Percentiles rank a stretch among this genome's conserved stretches.
phyloP scores from a whole-genome alignment of 345 rosid species.

The Eutrema japonicum region DNA sequence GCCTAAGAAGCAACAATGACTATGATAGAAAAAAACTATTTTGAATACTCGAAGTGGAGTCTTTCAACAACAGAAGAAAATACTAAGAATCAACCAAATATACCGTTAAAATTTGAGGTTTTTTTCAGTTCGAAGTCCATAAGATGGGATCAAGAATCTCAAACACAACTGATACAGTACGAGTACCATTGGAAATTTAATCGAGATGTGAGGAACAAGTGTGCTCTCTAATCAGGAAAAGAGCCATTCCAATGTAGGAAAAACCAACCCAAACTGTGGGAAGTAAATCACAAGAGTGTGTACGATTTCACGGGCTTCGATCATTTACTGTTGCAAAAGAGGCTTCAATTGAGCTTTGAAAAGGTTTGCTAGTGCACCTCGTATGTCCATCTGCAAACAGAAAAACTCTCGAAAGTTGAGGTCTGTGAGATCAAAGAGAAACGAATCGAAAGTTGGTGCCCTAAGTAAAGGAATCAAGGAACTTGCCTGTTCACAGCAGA shows the following conservation, averaged over 20 bases:
- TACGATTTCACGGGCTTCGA: constrained; percentile 7
- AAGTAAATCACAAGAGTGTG: not conserved
- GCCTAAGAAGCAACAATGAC: not conserved
- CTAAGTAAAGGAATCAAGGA: not conserved
- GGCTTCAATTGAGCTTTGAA: constrained; percentile 84
- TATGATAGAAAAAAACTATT: not conserved
- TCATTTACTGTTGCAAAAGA: constrained; percentile 58
- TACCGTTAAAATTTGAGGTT: not conserved
- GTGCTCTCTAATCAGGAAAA: constrained; percentile 20
- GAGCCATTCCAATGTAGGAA: constrained; percentile 12
- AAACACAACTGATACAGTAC: constrained; percentile 22
- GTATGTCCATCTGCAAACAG: constrained; percentile 79
- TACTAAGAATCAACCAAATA: constrained; percentile 2
- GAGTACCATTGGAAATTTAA: constrained; percentile 19
- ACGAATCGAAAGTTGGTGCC: not conserved
- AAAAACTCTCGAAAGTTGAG: not conserved
- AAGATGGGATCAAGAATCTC: constrained; percentile 16
- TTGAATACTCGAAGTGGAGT: not conserved
- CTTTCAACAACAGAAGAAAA: constrained; percentile 3
- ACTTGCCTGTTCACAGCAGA: constrained; percentile 92
- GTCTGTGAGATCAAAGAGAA: not conserved
- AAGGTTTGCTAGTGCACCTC: constrained; percentile 88
- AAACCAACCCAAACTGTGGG: constrained; percentile 16
- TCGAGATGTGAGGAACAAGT: constrained; percentile 22
- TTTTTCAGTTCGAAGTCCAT: constrained; percentile 16